Evolutionary conservation across 352 stramenopile genomes (phyloP), one percentile per base, ranked within the genome.

Genomic region (Nothophytophthora sp.): DNA sequence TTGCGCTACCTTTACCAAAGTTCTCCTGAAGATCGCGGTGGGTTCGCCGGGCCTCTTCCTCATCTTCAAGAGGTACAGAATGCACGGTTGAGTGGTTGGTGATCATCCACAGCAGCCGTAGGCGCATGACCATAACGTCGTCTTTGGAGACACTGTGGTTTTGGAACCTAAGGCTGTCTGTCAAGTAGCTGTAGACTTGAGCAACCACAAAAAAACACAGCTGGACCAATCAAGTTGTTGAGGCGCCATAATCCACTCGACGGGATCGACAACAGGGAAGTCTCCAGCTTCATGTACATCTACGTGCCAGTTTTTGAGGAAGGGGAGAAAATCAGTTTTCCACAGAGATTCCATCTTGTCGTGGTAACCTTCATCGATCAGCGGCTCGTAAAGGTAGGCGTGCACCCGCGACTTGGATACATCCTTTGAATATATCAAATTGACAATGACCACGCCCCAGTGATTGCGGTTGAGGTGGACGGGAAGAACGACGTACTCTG

Each of bases 371-470:
- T 42, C 38, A 12, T 40, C 39, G 30, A 56, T 52, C 0, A 56
- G 24, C 1, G 46, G 45, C 2, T 62, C 45, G 12, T 62, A 55
- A 23, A 62, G 47, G 15, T 36, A 41, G 12, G 28, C 4, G 12
- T 40, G 39, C 15, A 47, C 29, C 4, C 32, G 15, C 9, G 44
- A 12, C 13, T 27, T 34, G 13, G 27, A 9, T 11, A 24, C 9
- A 22, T 19, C 3, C 1, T 3, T 11, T 49, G n/a, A 3, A 9
- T 47, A 42, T 11, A 42, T 15, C 18, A 55, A 9, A 6, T 33
- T 8, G 15, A 25, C 37, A 15, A 55, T 55, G 12, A 55, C 50
- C 13, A 55, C 13, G 3, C 44, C 30, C 43, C 37, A 61, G 25
- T 61, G 44, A 18, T 35, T 62, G 4, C 10, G 12, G 11, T 34